These are phyloP conservation scores for Ceratocystis eucalypticola DNA, from an alignment of 2,329 filamentous ascomycete genomes.

Conservation along the genomic window DNA sequence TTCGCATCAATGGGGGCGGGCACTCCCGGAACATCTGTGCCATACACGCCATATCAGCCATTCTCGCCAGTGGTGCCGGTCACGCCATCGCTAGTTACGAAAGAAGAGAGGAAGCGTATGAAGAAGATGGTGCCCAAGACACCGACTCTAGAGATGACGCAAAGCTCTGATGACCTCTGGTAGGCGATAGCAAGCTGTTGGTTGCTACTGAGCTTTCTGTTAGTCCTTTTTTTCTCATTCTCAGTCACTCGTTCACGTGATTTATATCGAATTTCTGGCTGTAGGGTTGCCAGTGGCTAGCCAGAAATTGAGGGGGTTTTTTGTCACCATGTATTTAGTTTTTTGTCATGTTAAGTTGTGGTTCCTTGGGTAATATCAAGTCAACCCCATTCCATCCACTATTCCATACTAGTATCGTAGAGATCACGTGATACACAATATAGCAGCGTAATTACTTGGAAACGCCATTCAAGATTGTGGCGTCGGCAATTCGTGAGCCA, in stretches of 20 bases:
- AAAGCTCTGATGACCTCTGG: slow-evolving; percentile 51
- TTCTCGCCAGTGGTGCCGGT: slow-evolving; percentile 63
- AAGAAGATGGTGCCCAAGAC: slow-evolving; percentile 50
- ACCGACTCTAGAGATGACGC: slow-evolving; percentile 48
- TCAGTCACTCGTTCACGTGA: background rate
- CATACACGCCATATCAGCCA: slow-evolving; percentile 69
- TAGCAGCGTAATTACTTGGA: too few species aligned
- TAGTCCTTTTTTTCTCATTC: slow-evolving; percentile 6
- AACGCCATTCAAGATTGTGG: background rate
- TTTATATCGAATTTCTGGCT: background rate
- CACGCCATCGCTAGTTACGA: slow-evolving; percentile 60
- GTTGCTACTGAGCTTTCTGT: background rate
- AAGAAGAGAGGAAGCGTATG: slow-evolving; percentile 56
- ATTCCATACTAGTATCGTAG: too few species aligned
- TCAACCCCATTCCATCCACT: background rate
- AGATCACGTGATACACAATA: background rate
- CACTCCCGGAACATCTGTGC: slow-evolving; percentile 50
- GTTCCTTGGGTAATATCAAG: background rate
- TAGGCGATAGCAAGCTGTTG: slow-evolving; percentile 25
- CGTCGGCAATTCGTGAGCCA: background rate
- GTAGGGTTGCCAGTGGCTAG: background rate
- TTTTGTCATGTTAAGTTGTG: background rate
- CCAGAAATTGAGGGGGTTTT: background rate
- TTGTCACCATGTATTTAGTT: background rate
- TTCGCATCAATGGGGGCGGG: slow-evolving; percentile 44